A percentile compares a stretch with the other conserved stretches of the same genome.
phyloP scores from a whole-genome alignment of 768 basidiomycete species.

The Termitomyces sp. region DNA sequence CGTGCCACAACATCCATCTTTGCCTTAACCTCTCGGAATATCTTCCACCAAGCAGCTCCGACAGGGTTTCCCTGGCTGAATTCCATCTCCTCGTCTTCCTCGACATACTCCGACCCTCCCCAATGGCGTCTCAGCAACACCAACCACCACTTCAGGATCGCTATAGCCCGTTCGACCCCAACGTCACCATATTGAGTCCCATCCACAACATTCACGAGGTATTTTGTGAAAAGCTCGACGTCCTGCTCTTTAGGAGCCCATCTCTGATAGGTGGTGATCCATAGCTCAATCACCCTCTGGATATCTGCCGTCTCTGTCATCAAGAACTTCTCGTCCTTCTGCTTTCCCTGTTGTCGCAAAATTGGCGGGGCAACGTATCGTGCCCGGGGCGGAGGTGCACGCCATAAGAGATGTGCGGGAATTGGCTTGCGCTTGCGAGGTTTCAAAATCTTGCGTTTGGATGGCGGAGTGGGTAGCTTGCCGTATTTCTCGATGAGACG shows the following conservation, averaged over 20 bases:
- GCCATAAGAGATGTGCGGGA: conserved; percentile 36
- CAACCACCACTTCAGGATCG: conserved; percentile 81
- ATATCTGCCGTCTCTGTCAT: conserved; percentile 71
- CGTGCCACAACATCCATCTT: conserved; percentile 62
- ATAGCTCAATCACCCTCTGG: conserved; percentile 64
- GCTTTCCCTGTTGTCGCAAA: conserved; percentile 56
- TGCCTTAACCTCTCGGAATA: conserved; percentile 66
- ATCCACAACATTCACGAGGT: conserved; percentile 65
- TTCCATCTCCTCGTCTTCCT: conserved; percentile 27
- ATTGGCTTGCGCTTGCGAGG: conserved; percentile 39
- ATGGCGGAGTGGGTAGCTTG: conserved; percentile 31
- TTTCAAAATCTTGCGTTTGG: conserved; percentile 53
- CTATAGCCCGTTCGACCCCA: conserved; percentile 64
- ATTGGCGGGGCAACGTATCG: conserved; percentile 43
- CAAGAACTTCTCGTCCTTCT: conserved; percentile 50
- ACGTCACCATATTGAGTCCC: conserved; percentile 48
- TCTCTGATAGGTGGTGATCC: conserved; percentile 64
- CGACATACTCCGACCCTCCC: conserved; percentile 48
- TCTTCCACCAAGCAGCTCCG: conserved; percentile 78
- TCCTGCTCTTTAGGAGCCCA: conserved; percentile 71
- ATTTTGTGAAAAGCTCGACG: conserved; percentile 70
- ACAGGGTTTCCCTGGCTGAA: conserved; percentile 35
- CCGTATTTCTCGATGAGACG: conserved; percentile 46
- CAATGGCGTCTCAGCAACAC: conserved; percentile 64
- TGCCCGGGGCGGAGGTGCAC: conserved; percentile 56